These are phyloP conservation scores for Schizosaccharomyces japonicus DNA, from an alignment of 805 yeast genomes.

Conservation along the genomic window DNA sequence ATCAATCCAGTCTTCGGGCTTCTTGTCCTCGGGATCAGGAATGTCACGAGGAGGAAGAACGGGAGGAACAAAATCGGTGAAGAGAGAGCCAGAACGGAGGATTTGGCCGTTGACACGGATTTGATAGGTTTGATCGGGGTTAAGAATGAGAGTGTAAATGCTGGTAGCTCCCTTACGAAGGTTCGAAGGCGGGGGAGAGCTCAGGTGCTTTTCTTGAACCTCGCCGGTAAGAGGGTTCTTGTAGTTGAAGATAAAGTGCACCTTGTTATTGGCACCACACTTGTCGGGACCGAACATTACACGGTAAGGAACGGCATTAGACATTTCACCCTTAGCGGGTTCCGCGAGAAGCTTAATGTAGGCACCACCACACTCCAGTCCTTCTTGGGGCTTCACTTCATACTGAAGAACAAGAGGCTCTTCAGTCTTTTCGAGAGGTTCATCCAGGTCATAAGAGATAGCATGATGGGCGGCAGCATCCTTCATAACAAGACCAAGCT, in stretches of 20 bases:
- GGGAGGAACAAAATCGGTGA: slow-evolving; percentile 40
- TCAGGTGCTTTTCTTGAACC: slow-evolving; percentile 45
- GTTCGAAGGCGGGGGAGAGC: slow-evolving; percentile 42
- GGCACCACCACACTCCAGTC: slow-evolving; percentile 70
- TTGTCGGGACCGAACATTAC: slow-evolving; percentile 88
- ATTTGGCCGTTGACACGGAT: slow-evolving; percentile 62
- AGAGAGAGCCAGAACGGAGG: slow-evolving; percentile 43
- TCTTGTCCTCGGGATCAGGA: slow-evolving; percentile 29
- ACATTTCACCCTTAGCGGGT: slow-evolving; percentile 24
- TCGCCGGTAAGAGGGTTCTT: slow-evolving; percentile 30
- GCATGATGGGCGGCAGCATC: slow-evolving; percentile 64
- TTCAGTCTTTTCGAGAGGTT: slow-evolving; percentile 33
- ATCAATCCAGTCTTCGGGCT: slow-evolving; percentile 74
- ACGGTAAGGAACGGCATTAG: slow-evolving; percentile 47
- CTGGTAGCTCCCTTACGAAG: slow-evolving; percentile 29
- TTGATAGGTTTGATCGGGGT: slow-evolving; percentile 44
- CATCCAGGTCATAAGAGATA: slow-evolving; percentile 37
- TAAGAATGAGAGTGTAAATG: slow-evolving; percentile 54
- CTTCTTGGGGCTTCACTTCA: slow-evolving; percentile 65
- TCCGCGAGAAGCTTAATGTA: slow-evolving; percentile 46
- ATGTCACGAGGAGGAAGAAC: slow-evolving; percentile 44
- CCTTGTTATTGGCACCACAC: slow-evolving; percentile 60
- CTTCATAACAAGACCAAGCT: slow-evolving; percentile 55
- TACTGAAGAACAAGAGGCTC: slow-evolving; percentile 63
- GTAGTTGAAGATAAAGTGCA: slow-evolving; percentile 50